Base-by-base conservation (phyloP, 805 yeast genomes). In the Huiozyma naganishii region DNA sequence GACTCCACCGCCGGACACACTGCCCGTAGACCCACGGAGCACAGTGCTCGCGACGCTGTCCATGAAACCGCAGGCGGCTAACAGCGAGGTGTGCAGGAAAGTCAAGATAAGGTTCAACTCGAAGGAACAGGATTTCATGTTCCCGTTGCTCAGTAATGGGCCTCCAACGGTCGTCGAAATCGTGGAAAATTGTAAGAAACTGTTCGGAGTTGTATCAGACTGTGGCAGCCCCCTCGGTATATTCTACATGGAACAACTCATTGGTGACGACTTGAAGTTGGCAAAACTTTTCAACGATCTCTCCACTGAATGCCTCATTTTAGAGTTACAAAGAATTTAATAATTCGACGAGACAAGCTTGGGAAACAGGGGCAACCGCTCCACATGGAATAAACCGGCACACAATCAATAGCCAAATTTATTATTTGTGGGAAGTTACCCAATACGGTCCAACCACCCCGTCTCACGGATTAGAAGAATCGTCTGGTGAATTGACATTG, bases 91-190 rank as follows among this genome's bases (percentile, higher is more conserved):
- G 7, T 55, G 56, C 48, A 58, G 68, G 35, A 64, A 67, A 4
- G 76, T 74, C 4, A 52, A 65, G 5, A 62, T 83, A 27, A 70
- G 68, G 45, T 83, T 76, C 55, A 70, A 75, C 10, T 66, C 73
- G 6, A 72, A 74, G 32, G 68, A 66, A 28, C 72, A 88, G 42
- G 74, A 79, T 38, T 82, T 89, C 54, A 72, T 76, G 3, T 89
- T 73, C 59, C 76, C 83, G 10, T 70, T 77, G 5, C 61, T 70
- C 39, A 75, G 77, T 49, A 76, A 82, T 38, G 82, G 95, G 0
- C 82, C 94, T 6, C 97, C 97, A 2, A 80, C 92, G 0, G 65
- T 80, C 35, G 55, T 72, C 29, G 97, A 89, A 61, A 64, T 89
- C n/a, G 53, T 87, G 9, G 84, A 83, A 45, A 88, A 87, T 57